Evolutionary conservation across 164 flowering plant genomes (phyloP).

Genomic region (Vitis vinifera): ASM3070453v1 NC_081817.1:11222501-11223000

Average conservation of each 20-base stretch:
- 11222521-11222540: no score
- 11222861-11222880: conserved; percentile 31
- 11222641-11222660: conserved; percentile 60
- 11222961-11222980: conserved; percentile 21
- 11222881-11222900: conserved; percentile 8
- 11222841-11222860: conserved; percentile 73
- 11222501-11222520: no score
- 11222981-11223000: conserved; percentile 43
- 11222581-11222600: conserved; percentile 34
- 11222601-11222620: conserved; percentile 36
- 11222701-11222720: conserved; percentile 1
- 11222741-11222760: background rate
- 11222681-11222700: conserved; percentile 29
- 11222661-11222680: conserved; percentile 66
- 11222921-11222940: conserved; percentile 48
- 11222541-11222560: no score
- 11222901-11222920: conserved; percentile 37
- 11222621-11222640: conserved; percentile 38
- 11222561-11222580: no score
- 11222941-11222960: conserved; percentile 73
- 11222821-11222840: no score
- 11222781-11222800: no score
- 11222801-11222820: no score
- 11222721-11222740: background rate
- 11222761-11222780: no score